A percentile compares a stretch with the other conserved stretches of the same genome.
These are phyloP conservation scores for Trypanosoma cruzi DNA, from an alignment of 208 protist genomes.

Conservation along the genomic window DNA sequence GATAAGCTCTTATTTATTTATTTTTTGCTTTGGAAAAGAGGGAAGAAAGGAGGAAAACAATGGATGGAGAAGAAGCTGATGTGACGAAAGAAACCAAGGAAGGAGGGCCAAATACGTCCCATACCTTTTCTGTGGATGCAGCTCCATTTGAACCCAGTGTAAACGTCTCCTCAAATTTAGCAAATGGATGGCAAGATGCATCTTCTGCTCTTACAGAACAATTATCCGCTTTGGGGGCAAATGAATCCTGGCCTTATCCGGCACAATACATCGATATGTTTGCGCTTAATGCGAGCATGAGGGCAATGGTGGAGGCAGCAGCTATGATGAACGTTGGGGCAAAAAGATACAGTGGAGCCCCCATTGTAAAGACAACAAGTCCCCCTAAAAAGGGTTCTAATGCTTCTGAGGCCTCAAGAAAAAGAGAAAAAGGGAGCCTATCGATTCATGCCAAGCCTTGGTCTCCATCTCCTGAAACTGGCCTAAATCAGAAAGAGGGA, in stretches of 20 bases:
- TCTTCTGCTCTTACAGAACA: slow-evolving; percentile 1
- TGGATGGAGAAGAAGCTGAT: not conserved
- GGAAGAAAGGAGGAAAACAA: not conserved
- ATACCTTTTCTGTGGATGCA: slow-evolving; percentile 38
- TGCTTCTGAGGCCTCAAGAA: too few relatives aligned
- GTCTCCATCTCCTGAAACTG: slow-evolving; percentile 23
- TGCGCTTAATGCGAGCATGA: slow-evolving; percentile 14
- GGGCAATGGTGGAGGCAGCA: not conserved
- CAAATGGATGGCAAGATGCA: slow-evolving; percentile 13
- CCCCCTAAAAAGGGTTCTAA: slow-evolving; percentile 15
- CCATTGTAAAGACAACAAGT: slow-evolving; percentile 24
- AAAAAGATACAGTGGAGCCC: slow-evolving; percentile 24
- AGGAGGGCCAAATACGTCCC: slow-evolving; percentile 15
- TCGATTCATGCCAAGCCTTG: slow-evolving; percentile 31
- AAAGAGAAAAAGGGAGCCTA: slow-evolving; percentile 27
- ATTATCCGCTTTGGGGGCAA: slow-evolving; percentile 1
- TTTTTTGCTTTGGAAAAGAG: not conserved
- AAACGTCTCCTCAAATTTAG: not conserved
- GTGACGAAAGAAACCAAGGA: slow-evolving; percentile 14
- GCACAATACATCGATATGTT: slow-evolving; percentile 20
- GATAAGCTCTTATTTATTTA: not conserved
- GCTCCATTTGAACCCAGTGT: slow-evolving; percentile 31
- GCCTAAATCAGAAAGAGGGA: slow-evolving; percentile 13
- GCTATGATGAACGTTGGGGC: slow-evolving; percentile 9
- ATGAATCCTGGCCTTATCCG: slow-evolving; percentile 6